Base-by-base conservation (phyloP, 306 rosid species). In the Citrullus colocynthis region DNA sequence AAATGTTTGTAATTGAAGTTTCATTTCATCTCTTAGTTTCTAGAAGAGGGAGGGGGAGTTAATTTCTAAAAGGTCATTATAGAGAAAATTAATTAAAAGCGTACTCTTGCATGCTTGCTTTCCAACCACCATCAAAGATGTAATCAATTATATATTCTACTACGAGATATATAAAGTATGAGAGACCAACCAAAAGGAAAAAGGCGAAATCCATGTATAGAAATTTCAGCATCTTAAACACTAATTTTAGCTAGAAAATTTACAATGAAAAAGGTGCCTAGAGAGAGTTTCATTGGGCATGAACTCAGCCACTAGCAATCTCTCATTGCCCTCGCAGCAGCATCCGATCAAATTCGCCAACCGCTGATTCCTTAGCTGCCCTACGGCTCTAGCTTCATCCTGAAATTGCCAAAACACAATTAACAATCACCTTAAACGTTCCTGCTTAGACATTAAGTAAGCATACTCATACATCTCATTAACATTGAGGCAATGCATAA, bases 221-320 rank as follows among this genome's bases (percentile, higher is more conserved):
- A 36, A 24, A 16, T 55, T 54, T 9, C 39, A 62, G 75, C 21
- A 76, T 12, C 79, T 21, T 32, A 34, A 2, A 37, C 52, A 56
- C 16, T 44, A 36, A 61, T 41, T 18, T 21, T 36, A 32, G 54
- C 51, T 44, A 44, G 64, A 82, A 82, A 74, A 83, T 74, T 84
- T 81, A 93, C 99, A 96, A 48, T 96, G 97, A 83, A 96, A 96
- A 77, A 96, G 96, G 83, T 96, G 99, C 82, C 90, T 93, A 20
- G 98, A 93, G 64, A 93, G 98, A 86, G 98, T 96, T 74, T 96
- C 99, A 82, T 96, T 82, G 16, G 94, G 96, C 99, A 96, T 96
- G 83, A 91, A 93, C 90, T 96, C 99, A 12, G 96, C 96, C 78
- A 96, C 97, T 60, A 93, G 91, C 86, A 96, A 80, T 81, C 94